These are phyloP conservation scores for Fusarium keratoplasticum DNA, from an alignment of 2,329 filamentous ascomycete species.

Conservation along the genomic window DNA sequence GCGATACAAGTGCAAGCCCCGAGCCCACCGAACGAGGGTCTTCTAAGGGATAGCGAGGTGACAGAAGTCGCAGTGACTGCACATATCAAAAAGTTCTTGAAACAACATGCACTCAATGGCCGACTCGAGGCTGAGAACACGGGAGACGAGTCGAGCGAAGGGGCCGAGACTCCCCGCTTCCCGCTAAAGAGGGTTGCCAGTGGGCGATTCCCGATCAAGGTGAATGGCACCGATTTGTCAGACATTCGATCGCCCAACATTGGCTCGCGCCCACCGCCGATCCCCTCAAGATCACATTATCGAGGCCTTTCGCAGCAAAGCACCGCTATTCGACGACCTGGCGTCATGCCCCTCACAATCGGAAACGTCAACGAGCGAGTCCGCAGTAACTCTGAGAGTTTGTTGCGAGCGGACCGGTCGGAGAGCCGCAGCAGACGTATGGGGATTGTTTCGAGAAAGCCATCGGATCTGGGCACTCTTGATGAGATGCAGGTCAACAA, in stretches of 20 bases:
- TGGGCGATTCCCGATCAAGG: constrained; percentile 76
- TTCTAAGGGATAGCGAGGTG: constrained; percentile 69
- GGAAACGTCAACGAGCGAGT: constrained; percentile 76
- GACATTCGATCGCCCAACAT: constrained; percentile 76
- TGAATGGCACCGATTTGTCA: constrained; percentile 77
- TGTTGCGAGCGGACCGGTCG: constrained; percentile 64
- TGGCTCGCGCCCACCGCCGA: constrained; percentile 74
- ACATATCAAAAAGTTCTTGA: constrained; percentile 71
- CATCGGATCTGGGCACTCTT: constrained; percentile 70
- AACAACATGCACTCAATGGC: constrained; percentile 63
- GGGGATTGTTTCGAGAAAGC: constrained; percentile 71
- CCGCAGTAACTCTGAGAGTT: constrained; percentile 73
- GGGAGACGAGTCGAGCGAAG: constrained; percentile 76
- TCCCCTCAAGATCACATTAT: constrained; percentile 82
- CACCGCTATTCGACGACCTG: constrained; percentile 73
- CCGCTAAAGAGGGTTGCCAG: constrained; percentile 71
- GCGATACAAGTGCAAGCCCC: constrained; percentile 70
- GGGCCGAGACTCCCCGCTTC: constrained; percentile 82
- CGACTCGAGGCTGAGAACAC: constrained; percentile 67
- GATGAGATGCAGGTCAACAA: constrained; percentile 73
- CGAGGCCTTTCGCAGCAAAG: constrained; percentile 79
- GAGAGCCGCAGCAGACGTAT: constrained; percentile 71
- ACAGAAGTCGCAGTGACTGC: constrained; percentile 70
- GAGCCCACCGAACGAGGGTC: constrained; percentile 66
- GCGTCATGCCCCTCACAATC: constrained; percentile 77